A percentile compares a stretch with the other conserved stretches of the same genome.
Conservation (phyloP, 805 yeast species). For the Teunomyces atbi region DNA sequence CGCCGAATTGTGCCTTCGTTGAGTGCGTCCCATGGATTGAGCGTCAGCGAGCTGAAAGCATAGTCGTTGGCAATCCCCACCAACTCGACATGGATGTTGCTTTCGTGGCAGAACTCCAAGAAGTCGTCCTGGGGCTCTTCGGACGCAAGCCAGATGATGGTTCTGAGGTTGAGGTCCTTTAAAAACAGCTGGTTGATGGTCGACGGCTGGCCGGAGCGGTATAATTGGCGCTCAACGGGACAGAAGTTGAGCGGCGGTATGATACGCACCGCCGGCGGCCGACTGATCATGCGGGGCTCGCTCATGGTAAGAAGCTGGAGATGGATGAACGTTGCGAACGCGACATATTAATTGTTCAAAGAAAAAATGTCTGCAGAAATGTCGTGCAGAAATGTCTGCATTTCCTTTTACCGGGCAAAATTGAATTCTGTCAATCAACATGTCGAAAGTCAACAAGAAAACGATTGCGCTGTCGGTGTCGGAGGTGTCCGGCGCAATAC, state of each 20-base stretch:
- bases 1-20: conserved; percentile 77
- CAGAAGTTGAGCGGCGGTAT: conserved; percentile 95
- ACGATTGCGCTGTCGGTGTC: conserved; percentile 12
- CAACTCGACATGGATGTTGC: conserved; percentile 74
- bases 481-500: conserved; percentile 30
- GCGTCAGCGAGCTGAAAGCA: conserved; percentile 39
- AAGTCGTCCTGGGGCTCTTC: conserved; percentile 94
- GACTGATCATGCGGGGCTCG: conserved; percentile 21
- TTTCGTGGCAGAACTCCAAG: conserved; percentile 72
- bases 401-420: too few species aligned
- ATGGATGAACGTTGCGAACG: too few species aligned
- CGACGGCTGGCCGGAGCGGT: conserved; percentile 92
- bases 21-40: conserved; percentile 94
- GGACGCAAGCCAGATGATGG: conserved; percentile 90
- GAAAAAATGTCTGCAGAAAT: neutral
- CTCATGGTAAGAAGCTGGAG: neutral
- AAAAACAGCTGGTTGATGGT: conserved; percentile 89
- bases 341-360: too few species aligned
- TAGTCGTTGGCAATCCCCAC: conserved; percentile 75
- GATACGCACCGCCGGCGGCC: conserved; percentile 62
- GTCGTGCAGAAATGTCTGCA: neutral
- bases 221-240: conserved; percentile 85
- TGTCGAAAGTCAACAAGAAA: conserved; percentile 7
- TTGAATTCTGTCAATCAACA: too few species aligned
- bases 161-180: conserved; percentile 66